Base-by-base conservation (phyloP, 192 early-diverging fungal species). In the Oehlia diaphana region DNA sequence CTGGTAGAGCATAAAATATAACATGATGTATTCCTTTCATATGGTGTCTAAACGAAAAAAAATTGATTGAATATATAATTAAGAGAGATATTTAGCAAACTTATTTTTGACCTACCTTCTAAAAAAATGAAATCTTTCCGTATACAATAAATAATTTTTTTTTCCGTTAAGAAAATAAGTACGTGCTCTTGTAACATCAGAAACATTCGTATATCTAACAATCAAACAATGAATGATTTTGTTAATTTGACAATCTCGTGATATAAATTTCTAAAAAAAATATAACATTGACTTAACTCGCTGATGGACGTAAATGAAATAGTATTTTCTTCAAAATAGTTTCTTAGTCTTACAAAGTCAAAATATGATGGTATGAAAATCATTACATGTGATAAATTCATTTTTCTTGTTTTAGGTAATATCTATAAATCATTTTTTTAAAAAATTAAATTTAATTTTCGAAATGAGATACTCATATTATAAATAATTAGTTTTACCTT, bases 71-170 rank as follows among this genome's bases (percentile, higher is more conserved):
- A 71, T 26, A 21, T 8, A 77, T 4, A 75, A 82, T 53, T 31
- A 21, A 50, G 44, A 12, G 1, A 47, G 9, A 47, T 12, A 7
- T 61, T 1, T 14, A 19, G 10, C 10, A 3, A 58, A 14, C n/a
- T 26, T 19, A 21, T 8, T 10, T 10, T 7, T 49, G 44, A 47
- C 4, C 77, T 83, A 91, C 85, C 95, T 83, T 81, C 95, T 86
- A 87, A 94, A 99, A 82, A 94, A 99, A 82, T 99, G 97, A 76
- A 96, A 94, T n/a, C 98, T 91, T 86, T 99, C 98, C 39, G 96
- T 97, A 81, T 92, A 92, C 21, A 99, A 76, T 49, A 98, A 82
- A 72, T 95, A 92, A 67, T 88, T 86, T 9, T 90, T 83, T 21
- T 92, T 89, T n/a, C 95, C 95, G 26, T 92, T 90, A 85, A 93